Base-by-base conservation (phyloP, 768 basidiomycete genomes). In the Floccularia luteovirens region DNA sequence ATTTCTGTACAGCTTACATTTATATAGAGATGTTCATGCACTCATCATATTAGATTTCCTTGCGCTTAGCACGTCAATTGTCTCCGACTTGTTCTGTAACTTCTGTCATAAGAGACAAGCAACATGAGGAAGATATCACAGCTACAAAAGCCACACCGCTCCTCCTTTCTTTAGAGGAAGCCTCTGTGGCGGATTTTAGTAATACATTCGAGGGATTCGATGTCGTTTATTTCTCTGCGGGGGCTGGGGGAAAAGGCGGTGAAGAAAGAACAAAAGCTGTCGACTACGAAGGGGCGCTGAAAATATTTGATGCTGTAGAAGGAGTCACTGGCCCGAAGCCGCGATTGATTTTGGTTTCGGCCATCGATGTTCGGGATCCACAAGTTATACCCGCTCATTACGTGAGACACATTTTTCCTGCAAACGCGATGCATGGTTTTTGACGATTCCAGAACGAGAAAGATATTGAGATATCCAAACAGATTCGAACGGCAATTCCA, bases 261-360 rank as follows among this genome's bases (percentile, higher is more conserved):
- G 62, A 64, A 24, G 74, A 75, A 48, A 52, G 72, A 23, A 80
- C 75, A 2, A 70, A 68, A 51, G 64, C 61, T 21, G 79, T 82
- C 4, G 72, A 75, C 48, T 76, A 73, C 47, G 74, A 79, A 36
- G 81, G 79, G 6, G 79, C 79, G 0, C 45, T 85, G 25, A 84
- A 83, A 57, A 70, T 81, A 2, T 83, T 77, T 49, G 81, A 84
- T 50, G 82, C 79, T 0, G 62, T 85, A 38, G 81, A 82, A 52
- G 58, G 33, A 0, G 60, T 77, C 2, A 48, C 68, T 32, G 64
- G 63, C 1, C 39, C 48, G n/a, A 71, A 69, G 43, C 77, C 77
- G 24, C 56, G 76, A 39, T 52, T 82, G 37, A 64, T 82, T 28
- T 53, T 79, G 40, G 73, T 84, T 24, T 79, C 78, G 14, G 73